phyloP scores from a whole-genome alignment of 2,329 filamentous ascomycete genomes.

The Paecilomyces formosus region DNA sequence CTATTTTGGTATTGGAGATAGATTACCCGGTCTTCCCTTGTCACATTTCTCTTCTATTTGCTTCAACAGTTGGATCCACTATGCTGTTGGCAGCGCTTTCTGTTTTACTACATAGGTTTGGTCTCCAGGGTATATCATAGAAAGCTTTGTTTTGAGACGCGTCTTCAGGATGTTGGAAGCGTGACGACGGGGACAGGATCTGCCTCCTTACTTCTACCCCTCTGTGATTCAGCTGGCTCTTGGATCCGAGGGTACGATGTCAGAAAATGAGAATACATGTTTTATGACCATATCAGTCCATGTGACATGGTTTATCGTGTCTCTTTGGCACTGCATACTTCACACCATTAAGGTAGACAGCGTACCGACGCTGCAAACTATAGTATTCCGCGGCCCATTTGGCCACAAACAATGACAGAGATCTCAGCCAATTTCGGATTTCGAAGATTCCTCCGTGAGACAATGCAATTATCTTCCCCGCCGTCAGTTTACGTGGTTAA shows the following conservation, averaged over 20 bases:
- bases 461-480: neutral
- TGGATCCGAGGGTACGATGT: neutral
- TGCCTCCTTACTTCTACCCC: neutral
- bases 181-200: neutral
- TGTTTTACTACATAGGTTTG: neutral
- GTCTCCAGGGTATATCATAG: neutral
- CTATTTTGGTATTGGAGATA: neutral
- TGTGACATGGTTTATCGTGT: neutral
- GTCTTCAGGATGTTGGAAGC: neutral
- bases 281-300: neutral
- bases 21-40: neutral
- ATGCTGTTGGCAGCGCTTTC: neutral
- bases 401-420: neutral
- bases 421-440: neutral
- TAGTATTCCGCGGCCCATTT: neutral
- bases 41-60: neutral
- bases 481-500: neutral
- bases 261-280: neutral
- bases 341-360: neutral
- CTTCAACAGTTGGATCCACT: neutral
- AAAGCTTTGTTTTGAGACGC: neutral
- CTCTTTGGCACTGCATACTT: neutral
- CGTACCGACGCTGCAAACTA: neutral
- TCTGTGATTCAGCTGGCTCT: neutral
- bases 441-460: neutral